Evolutionary conservation across 345 rosid species (phyloP).

Genomic region (Eucalyptus tenuipes): DNA sequence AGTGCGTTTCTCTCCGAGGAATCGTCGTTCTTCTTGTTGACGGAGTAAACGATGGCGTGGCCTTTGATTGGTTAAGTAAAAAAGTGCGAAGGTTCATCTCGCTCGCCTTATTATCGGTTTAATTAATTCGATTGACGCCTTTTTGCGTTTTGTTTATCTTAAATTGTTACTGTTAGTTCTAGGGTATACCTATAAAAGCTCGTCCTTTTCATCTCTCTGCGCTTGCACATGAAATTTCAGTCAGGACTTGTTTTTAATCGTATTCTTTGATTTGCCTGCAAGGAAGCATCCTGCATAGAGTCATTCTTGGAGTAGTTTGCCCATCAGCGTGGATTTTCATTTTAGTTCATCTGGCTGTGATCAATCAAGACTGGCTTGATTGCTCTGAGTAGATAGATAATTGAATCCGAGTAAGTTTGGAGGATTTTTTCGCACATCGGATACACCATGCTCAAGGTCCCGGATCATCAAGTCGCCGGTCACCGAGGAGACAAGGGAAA

Average conservation of each 20-base stretch:
- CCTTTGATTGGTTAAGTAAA: not conserved
- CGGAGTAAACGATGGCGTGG: not conserved
- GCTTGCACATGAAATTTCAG: not conserved
- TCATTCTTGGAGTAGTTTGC: not conserved
- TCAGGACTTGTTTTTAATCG: not conserved
- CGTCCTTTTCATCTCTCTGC: not conserved
- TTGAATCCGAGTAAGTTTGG: not conserved
- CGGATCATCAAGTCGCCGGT: constrained; percentile 97
- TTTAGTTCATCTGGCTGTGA: not conserved
- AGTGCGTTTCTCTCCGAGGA: not conserved
- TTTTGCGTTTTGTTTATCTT: not conserved
- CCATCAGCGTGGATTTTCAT: not conserved
- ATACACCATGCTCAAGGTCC: constrained; percentile 55
- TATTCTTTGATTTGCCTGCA: not conserved
- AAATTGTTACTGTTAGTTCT: not conserved
- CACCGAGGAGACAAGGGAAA: constrained; percentile 52
- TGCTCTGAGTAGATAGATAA: not conserved
- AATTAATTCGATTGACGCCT: not conserved
- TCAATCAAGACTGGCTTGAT: not conserved
- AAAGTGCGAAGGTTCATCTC: not conserved
- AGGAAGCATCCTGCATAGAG: not conserved
- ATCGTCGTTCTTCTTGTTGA: not conserved
- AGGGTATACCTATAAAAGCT: not conserved
- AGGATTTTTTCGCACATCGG: not conserved
- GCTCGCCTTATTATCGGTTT: not conserved